Base-by-base conservation (phyloP, 2,329 filamentous ascomycete genomes). In the Geoglossum cookeanum region DNA sequence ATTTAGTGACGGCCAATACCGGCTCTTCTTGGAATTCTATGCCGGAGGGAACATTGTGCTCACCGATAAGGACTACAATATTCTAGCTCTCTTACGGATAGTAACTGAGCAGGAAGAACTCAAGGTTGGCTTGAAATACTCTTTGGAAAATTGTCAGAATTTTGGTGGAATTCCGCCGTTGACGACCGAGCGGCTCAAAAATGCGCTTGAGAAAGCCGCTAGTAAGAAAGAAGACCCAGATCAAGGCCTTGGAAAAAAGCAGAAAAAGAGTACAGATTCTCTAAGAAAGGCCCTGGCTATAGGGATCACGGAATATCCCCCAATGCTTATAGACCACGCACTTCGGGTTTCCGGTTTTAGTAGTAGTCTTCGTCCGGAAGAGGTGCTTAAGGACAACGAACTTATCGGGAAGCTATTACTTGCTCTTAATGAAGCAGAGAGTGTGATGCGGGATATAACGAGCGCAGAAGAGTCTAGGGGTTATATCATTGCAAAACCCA, bases 1-100 rank as follows among this genome's bases (percentile, higher is more conserved):
- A 64, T 96, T 98, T 68, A 94, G 87, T 63, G 89, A 97, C 73
- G 92, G 92, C 9, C 78, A 83, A 63, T 96, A 94, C 67, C 78
- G 84, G 47, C 70, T 98, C 27, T 96, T 88, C 67, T 74, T 98
- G 32, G 92, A 98, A 71, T 98, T 98, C 72, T 98, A 95, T 67
- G 91, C 92, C 0, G 86, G 87, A 56, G 92, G 92, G 51, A 98
- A 98, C 67, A 84, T 98, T 60, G 87, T 98, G 60, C 75, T 98
- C 56, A 95, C 92, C 2, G 89, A 97, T 66, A 78, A 77, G 55
- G 83, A 94, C 29, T 74, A 90, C 56, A 92, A 84, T 61, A 90
- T 97, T 57, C 68, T 97, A 39, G 81, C 85, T 0, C 72, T 98
- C 22, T 74, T 92, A 62, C 81, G 92, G 57, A 83, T 85, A 61